Evolutionary conservation across 2,329 filamentous ascomycete genomes (phyloP).

Genomic region (Botrytis hyacinthi): DNA sequence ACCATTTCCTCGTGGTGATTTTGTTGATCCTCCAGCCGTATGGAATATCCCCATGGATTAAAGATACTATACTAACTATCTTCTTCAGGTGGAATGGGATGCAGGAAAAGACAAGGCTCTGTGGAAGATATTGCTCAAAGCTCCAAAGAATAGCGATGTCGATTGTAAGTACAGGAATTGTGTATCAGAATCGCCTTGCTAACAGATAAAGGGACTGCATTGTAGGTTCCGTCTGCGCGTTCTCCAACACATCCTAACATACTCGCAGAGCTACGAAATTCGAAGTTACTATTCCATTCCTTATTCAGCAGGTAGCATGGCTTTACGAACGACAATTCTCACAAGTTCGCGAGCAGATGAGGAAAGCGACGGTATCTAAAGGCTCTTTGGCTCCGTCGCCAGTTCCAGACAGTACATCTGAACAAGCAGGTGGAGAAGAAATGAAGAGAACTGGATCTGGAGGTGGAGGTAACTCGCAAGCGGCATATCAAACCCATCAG

Average conservation of each 20-base stretch:
- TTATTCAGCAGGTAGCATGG: conserved; percentile 91
- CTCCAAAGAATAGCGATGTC: conserved; percentile 75
- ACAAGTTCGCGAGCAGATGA: conserved; percentile 86
- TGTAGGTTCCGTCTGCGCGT: conserved; percentile 54
- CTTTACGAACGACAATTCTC: conserved; percentile 88
- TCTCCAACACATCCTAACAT: background rate
- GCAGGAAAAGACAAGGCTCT: conserved; percentile 79
- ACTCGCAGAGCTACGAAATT: conserved; percentile 65
- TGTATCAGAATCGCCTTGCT: conserved; percentile 14
- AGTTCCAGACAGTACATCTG: conserved; percentile 49
- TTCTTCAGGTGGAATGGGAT: conserved; percentile 77
- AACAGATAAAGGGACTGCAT: conserved; percentile 61
- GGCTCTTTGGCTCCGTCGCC: conserved; percentile 57
- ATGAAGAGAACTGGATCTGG: conserved; percentile 54
- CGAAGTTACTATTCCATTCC: conserved; percentile 80
- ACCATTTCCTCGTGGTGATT: conserved; percentile 83
- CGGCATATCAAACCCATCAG: conserved; percentile 23
- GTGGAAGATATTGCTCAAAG: conserved; percentile 85
- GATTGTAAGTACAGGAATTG: conserved; percentile 62
- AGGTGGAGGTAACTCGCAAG: conserved; percentile 36
- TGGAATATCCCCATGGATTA: conserved; percentile 34
- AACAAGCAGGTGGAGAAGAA: conserved; percentile 43
- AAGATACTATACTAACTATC: conserved; percentile 17
- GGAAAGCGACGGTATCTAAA: conserved; percentile 63
- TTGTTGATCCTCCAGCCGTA: conserved; percentile 86